Conservation (phyloP, 176 grass and related monocot genomes). For the Oryza australiensis region DNA sequence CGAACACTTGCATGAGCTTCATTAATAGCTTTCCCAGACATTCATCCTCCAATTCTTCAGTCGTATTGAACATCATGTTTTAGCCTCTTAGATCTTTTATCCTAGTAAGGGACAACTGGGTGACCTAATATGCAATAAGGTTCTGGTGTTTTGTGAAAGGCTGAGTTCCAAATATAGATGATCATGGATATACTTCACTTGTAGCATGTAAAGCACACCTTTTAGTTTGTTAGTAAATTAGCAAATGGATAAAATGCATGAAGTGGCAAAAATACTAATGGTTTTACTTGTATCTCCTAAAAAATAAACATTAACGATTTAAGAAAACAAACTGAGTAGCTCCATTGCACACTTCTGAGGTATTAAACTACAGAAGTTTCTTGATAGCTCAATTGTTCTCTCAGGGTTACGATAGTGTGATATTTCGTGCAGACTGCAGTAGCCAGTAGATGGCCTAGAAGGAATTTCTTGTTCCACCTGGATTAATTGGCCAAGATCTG, state of each 20-base stretch:
- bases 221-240: conserved; percentile 1
- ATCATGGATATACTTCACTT: neutral
- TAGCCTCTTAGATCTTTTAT: neutral
- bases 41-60: neutral
- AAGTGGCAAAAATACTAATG: neutral
- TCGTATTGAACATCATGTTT: neutral
- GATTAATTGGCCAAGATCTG: neutral
- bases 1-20: neutral
- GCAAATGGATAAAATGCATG: neutral
- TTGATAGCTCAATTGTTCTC: neutral
- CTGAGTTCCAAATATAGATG: conserved; percentile 14
- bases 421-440: neutral
- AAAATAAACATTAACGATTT: neutral
- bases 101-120: neutral
- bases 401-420: neutral
- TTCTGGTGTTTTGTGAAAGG: neutral
- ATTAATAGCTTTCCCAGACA: neutral
- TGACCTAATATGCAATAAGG: neutral
- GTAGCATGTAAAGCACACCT: neutral
- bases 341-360: neutral
- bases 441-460: neutral
- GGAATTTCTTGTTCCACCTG: neutral
- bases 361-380: conserved; percentile 2
- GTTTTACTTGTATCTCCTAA: neutral
- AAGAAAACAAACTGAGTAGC: neutral